A percentile compares a stretch with the other conserved stretches of the same genome.
These are phyloP conservation scores for Globisporangium carolinianum DNA, from an alignment of 352 stramenopile species.

Conservation along the genomic window DNA sequence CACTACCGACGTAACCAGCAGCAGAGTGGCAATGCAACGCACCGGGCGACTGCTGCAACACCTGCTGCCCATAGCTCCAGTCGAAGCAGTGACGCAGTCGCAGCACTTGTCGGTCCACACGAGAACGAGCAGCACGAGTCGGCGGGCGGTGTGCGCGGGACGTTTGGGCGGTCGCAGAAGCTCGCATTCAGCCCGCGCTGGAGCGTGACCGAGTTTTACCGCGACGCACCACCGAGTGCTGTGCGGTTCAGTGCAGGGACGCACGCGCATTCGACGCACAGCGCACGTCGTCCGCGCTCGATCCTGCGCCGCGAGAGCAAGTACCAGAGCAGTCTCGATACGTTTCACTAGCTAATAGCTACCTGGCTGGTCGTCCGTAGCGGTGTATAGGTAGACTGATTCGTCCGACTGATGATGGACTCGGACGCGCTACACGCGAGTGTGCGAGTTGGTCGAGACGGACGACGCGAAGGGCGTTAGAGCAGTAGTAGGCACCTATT, in stretches of 20 bases:
- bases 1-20: slow-evolving; percentile 30
- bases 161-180: slow-evolving; percentile 49
- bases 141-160: slow-evolving; percentile 36
- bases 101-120: not conserved
- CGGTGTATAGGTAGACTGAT: not conserved
- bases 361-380: not conserved
- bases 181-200: slow-evolving; percentile 58
- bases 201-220: slow-evolving; percentile 46
- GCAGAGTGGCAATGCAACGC: not conserved
- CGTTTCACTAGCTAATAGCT: not conserved
- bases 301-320: slow-evolving; percentile 50
- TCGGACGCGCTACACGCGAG: too few relatives aligned
- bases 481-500: too few relatives aligned
- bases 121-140: slow-evolving; percentile 28
- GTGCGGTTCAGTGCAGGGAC: slow-evolving; percentile 21
- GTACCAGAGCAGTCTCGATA: slow-evolving; percentile 39
- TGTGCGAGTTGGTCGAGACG: not conserved
- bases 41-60: too few relatives aligned
- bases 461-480: too few relatives aligned
- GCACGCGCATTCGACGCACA: slow-evolving; percentile 10
- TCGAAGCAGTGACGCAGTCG: not conserved
- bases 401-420: too few relatives aligned
- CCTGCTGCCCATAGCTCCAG: too few relatives aligned
- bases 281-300: slow-evolving; percentile 15
- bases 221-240: slow-evolving; percentile 22